Percentiles rank a stretch among this genome's conserved stretches.
These are phyloP conservation scores for Mucor racemosus DNA, from an alignment of 371 early-diverging fungal genomes.

Conservation along the genomic window DNA sequence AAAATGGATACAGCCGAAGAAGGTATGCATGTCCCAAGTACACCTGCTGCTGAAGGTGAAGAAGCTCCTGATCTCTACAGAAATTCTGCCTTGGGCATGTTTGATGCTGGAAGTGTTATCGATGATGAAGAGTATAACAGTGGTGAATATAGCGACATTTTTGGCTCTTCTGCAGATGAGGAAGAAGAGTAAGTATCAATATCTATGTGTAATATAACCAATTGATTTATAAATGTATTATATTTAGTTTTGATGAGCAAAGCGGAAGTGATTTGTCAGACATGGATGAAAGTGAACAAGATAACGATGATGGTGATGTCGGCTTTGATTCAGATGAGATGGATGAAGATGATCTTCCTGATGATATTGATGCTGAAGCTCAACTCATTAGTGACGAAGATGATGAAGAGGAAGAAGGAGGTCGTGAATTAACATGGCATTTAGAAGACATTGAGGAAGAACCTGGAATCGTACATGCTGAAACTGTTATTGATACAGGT, in stretches of 20 bases:
- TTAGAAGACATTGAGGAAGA: conserved; percentile 61
- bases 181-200: conserved; percentile 60
- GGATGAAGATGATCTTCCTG: conserved; percentile 52
- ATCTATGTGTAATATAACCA: too few species aligned
- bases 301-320: conserved; percentile 37
- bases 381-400: conserved; percentile 54
- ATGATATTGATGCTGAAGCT: conserved; percentile 48
- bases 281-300: conserved; percentile 65
- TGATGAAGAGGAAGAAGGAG: conserved; percentile 55
- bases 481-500: conserved; percentile 47
- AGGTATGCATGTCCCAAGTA: conserved; percentile 31
- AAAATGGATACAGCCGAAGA: conserved; percentile 40
- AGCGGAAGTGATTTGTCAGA: conserved; percentile 76
- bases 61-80: conserved; percentile 86
- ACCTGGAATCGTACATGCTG: conserved; percentile 51
- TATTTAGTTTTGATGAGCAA: conserved; percentile 62
- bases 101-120: conserved; percentile 67
- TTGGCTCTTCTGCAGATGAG: conserved; percentile 59
- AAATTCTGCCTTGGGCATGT: conserved; percentile 91
- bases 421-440: conserved; percentile 57
- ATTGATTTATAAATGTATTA: too few species aligned
- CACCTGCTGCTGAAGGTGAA: conserved; percentile 38
- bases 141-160: conserved; percentile 58
- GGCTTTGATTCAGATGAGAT: conserved; percentile 55
- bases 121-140: conserved; percentile 60